These are phyloP conservation scores for Candida oleophila DNA, from an alignment of 805 yeast genomes.

Conservation along the genomic window DNA sequence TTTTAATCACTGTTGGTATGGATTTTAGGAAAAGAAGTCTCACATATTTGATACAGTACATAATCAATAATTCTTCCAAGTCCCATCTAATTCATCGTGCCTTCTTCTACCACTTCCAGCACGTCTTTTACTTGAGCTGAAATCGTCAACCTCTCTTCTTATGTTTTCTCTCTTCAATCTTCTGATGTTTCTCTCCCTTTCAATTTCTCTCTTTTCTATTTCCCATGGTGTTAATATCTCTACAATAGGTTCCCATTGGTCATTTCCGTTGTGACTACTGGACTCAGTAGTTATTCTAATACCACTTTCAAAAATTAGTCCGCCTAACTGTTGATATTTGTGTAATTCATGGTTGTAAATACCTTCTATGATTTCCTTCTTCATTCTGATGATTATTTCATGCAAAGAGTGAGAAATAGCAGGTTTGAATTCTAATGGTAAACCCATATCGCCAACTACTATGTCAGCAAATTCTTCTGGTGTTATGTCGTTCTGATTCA, in stretches of 20 bases:
- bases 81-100: conserved; percentile 50
- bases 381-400: conserved; percentile 73
- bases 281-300: conserved; percentile 51
- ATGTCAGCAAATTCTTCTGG: conserved; percentile 84
- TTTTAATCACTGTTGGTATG: too few relatives aligned
- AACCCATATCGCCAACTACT: conserved; percentile 82
- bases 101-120: conserved; percentile 47
- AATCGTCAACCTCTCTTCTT: conserved; percentile 52
- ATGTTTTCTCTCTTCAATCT: conserved; percentile 90
- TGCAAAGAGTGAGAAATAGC: conserved; percentile 87
- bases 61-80: conserved; percentile 9
- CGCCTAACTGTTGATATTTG: conserved; percentile 41
- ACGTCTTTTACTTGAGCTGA: conserved; percentile 30
- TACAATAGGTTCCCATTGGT: conserved; percentile 82
- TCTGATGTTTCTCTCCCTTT: conserved; percentile 86
- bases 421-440: conserved; percentile 81
- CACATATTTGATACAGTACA: too few relatives aligned
- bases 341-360: conserved; percentile 41
- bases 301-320: conserved; percentile 43
- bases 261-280: conserved; percentile 75
- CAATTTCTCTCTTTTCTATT: conserved; percentile 91
- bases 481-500: conserved; percentile 50
- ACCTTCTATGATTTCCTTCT: conserved; percentile 76
- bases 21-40: too few relatives aligned
- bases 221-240: conserved; percentile 89